These are phyloP conservation scores for Pilasporangium apinafurcum DNA, from an alignment of 352 stramenopile genomes.

Conservation along the genomic window DNA sequence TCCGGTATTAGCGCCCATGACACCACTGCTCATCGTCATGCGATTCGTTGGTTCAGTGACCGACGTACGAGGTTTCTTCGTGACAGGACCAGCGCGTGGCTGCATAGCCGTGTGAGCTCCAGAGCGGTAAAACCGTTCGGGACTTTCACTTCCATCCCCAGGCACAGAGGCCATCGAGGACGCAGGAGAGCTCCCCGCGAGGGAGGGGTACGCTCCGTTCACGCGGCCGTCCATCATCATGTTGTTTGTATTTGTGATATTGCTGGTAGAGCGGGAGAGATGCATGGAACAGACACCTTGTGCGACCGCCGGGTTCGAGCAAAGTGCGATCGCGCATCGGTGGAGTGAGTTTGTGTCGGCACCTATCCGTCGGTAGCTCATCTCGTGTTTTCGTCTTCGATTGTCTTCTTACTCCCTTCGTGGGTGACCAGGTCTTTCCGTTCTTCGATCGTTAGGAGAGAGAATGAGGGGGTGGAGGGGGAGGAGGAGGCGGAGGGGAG, in stretches of 20 bases:
- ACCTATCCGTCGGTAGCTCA: conserved; percentile 3
- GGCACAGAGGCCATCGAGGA: conserved; percentile 1
- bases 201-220: conserved; percentile 14
- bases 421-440: too few species aligned
- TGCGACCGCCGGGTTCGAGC: conserved; percentile 67
- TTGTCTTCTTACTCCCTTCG: too few species aligned
- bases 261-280: conserved; percentile 30
- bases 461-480: too few species aligned
- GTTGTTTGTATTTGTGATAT: background rate
- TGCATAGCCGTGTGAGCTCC: conserved; percentile 51
- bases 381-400: too few species aligned
- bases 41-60: background rate
- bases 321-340: conserved; percentile 71
- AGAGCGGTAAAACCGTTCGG: conserved; percentile 47
- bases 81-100: conserved; percentile 22
- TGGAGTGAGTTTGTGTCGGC: conserved; percentile 45
- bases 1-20: background rate
- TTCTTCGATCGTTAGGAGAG: too few species aligned
- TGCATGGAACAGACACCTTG: conserved; percentile 76
- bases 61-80: conserved; percentile 59
- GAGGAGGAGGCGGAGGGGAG: too few species aligned
- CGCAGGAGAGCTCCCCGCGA: background rate
- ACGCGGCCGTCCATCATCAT: conserved; percentile 7
- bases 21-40: too few species aligned
- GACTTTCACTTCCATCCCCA: conserved; percentile 22